These are phyloP conservation scores for Clitopilus hobsonii DNA, from an alignment of 768 basidiomycete genomes.

Conservation along the genomic window DNA sequence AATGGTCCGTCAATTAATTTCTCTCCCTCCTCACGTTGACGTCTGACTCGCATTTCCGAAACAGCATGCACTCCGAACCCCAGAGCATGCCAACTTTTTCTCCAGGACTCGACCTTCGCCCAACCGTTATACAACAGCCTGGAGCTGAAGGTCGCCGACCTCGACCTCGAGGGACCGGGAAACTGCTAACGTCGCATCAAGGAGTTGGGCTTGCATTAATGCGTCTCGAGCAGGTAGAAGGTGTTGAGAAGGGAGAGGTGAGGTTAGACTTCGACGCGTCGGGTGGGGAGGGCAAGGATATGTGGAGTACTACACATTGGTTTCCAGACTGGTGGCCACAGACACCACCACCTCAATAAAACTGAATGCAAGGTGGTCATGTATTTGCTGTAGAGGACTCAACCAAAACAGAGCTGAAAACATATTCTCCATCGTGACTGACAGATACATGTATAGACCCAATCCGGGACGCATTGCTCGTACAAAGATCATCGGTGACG, in stretches of 20 bases:
- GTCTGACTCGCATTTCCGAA: not conserved
- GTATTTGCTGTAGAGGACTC: slow-evolving; percentile 29
- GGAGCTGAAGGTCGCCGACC: slow-evolving; percentile 29
- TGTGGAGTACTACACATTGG: slow-evolving; percentile 52
- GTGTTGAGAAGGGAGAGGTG: slow-evolving; percentile 43
- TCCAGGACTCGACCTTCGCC: slow-evolving; percentile 33
- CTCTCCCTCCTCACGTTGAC: not conserved
- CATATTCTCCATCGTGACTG: slow-evolving; percentile 80
- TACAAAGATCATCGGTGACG: slow-evolving; percentile 4
- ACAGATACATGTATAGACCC: slow-evolving; percentile 61
- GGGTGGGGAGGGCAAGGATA: slow-evolving; percentile 21
- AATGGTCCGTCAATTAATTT: slow-evolving; percentile 22
- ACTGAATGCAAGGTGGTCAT: not conserved
- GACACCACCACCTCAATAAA: slow-evolving; percentile 8
- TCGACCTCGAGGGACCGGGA: slow-evolving; percentile 71
- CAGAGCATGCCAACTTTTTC: slow-evolving; percentile 15
- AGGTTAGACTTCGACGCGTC: slow-evolving; percentile 33
- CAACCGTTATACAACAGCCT: slow-evolving; percentile 16
- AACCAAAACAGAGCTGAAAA: slow-evolving; percentile 62
- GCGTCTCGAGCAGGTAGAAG: slow-evolving; percentile 70
- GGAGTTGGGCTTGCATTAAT: slow-evolving; percentile 76
- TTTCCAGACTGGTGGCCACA: slow-evolving; percentile 66
- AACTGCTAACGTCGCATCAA: slow-evolving; percentile 55
- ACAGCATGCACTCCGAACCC: not conserved
- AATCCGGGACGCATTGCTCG: slow-evolving; percentile 2